A percentile compares a stretch with the other conserved stretches of the same genome.
phyloP scores from a whole-genome alignment of 2,329 filamentous ascomycete genomes.

The Hypoxylon sp. region DNA sequence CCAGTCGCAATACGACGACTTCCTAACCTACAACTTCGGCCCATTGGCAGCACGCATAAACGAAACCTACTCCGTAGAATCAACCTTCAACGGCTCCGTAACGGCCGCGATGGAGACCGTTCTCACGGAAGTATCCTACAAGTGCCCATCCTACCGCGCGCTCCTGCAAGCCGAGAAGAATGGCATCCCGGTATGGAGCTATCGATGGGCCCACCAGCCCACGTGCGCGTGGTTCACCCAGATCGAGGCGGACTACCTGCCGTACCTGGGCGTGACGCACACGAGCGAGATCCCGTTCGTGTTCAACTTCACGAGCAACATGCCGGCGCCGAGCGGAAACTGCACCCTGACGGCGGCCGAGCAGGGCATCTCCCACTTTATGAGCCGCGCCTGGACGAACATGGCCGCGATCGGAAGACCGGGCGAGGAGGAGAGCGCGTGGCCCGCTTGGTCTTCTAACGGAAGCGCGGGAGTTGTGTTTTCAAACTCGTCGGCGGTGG shows the following conservation, averaged over 20 bases:
- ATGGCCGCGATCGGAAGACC: conserved; percentile 40
- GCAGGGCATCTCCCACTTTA: conserved; percentile 29
- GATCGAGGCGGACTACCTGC: conserved; percentile 25
- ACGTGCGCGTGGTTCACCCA: conserved; percentile 37
- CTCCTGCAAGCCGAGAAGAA: conserved; percentile 27
- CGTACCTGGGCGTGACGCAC: conserved; percentile 39
- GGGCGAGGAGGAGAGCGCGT: conserved; percentile 21
- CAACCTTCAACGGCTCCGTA: conserved; percentile 30
- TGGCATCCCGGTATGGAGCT: conserved; percentile 38
- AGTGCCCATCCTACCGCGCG: conserved; percentile 35
- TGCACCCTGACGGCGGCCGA: conserved; percentile 40
- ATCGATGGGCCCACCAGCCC: conserved; percentile 38
- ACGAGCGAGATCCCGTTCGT: conserved; percentile 46
- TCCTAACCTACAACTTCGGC: conserved; percentile 42
- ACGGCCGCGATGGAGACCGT: conserved; percentile 32
- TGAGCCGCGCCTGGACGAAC: conserved; percentile 42
- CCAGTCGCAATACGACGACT: conserved; percentile 39
- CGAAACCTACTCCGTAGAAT: conserved; percentile 35
- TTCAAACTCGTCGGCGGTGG: conserved; percentile 16
- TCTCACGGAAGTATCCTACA: conserved; percentile 34
- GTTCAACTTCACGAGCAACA: conserved; percentile 37
- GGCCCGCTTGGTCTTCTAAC: conserved; percentile 32
- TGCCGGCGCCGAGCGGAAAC: conserved; percentile 39
- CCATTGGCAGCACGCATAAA: conserved; percentile 38
- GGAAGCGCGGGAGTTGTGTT: conserved; percentile 27